These are phyloP conservation scores for Gossypium ekmanianum DNA, from an alignment of 345 rosid species.

Conservation along the genomic window DNA sequence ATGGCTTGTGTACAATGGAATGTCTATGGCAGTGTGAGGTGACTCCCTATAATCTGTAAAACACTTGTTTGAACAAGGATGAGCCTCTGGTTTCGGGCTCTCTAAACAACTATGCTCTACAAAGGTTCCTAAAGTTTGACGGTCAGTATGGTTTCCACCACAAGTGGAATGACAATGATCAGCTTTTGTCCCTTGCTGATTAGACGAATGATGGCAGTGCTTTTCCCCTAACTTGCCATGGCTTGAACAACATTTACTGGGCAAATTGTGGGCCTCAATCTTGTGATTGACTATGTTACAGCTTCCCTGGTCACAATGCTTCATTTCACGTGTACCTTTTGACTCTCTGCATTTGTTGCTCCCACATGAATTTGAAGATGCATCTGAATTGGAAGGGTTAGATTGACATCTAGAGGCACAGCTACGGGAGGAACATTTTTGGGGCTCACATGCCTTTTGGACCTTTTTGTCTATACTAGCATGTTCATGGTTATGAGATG, in stretches of 20 bases:
- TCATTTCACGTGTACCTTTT: constrained; percentile 6
- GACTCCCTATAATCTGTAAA: background rate
- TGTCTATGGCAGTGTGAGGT: background rate
- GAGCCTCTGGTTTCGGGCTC: background rate
- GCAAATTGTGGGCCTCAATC: background rate
- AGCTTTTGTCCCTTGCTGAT: background rate
- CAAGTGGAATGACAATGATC: constrained; percentile 1
- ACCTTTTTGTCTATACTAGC: constrained; percentile 12
- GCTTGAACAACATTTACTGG: background rate
- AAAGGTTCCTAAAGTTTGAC: constrained; percentile 2
- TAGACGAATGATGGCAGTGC: background rate
- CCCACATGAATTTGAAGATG: constrained; percentile 11
- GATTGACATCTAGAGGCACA: constrained; percentile 21
- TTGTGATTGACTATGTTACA: constrained; percentile 2
- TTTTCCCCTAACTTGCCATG: background rate
- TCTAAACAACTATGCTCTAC: constrained; percentile 6
- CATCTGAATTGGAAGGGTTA: background rate
- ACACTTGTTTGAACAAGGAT: background rate
- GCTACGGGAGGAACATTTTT: background rate
- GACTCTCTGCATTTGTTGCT: constrained; percentile 4
- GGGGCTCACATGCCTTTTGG: constrained; percentile 5
- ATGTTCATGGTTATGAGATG: constrained; percentile 18
- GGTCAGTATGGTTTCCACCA: background rate
- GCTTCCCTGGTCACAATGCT: background rate
- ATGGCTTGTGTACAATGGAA: background rate